Conservation (phyloP, 2,329 filamentous ascomycete genomes). For the Neofusicoccum umdonicola region DNA sequence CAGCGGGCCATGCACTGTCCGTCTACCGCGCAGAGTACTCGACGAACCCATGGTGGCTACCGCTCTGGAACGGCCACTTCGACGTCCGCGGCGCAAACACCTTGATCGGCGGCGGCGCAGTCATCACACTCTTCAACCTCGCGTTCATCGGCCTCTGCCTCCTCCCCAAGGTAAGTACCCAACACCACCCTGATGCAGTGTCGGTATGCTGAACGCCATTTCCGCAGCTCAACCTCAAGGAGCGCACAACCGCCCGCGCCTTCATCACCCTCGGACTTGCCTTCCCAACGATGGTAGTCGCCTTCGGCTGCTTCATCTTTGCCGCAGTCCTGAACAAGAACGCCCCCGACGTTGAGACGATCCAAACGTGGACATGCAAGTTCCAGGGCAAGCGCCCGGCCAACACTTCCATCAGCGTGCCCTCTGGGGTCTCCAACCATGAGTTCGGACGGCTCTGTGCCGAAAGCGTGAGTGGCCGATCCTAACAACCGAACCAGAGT, state of each 20-base stretch:
- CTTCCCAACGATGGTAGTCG: slow-evolving; percentile 37
- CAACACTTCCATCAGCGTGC: slow-evolving; percentile 20
- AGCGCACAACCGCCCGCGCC: slow-evolving; percentile 38
- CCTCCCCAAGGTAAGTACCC: slow-evolving; percentile 32
- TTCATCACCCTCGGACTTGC: slow-evolving; percentile 36
- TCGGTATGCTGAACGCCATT: neutral
- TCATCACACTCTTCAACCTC: slow-evolving; percentile 39
- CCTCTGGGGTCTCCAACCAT: slow-evolving; percentile 31
- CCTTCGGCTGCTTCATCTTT: slow-evolving; percentile 42
- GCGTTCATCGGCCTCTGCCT: slow-evolving; percentile 34
- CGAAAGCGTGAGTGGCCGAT: slow-evolving; percentile 36
- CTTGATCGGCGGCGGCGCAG: slow-evolving; percentile 38
- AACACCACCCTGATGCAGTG: neutral
- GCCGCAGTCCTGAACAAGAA: slow-evolving; percentile 37
- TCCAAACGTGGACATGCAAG: slow-evolving; percentile 42
- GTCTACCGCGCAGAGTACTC: slow-evolving; percentile 43
- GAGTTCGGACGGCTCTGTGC: slow-evolving; percentile 40
- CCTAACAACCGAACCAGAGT: too few species aligned
- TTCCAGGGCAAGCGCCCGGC: slow-evolving; percentile 29
- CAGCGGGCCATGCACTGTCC: slow-evolving; percentile 42
- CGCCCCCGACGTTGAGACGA: slow-evolving; percentile 34
- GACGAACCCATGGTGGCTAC: slow-evolving; percentile 48
- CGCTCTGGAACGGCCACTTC: slow-evolving; percentile 49
- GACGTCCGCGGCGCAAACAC: slow-evolving; percentile 43
- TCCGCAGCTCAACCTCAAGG: slow-evolving; percentile 31